Base-by-base conservation (phyloP, 805 yeast species). In the Cyberlindnera euphorbiae region DNA sequence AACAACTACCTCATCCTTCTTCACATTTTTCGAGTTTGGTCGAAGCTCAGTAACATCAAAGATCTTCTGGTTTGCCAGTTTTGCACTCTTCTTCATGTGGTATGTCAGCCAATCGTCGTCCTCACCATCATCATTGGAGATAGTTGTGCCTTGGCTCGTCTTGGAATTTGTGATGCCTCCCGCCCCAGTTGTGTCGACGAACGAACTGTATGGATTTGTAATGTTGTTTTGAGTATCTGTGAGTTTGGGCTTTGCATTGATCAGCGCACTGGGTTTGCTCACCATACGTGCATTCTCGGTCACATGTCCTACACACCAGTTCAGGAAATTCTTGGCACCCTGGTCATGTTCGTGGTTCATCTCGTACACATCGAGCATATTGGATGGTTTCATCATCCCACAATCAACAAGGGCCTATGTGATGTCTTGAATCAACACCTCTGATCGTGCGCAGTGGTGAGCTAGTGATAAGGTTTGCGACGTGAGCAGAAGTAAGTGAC, bases 381-480 rank as follows among this genome's bases (percentile, higher is more conserved):
- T 69, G 4, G 69, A 66, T 0, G 90, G 88, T 28, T 75, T 73
- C 13, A 87, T 60, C 28, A 82, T 60, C 12, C 80, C 82, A 16
- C 75, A 56, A 41, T 77, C 75, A 22, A 75, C 68, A 60, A 89
- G 67, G 0, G 93, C 87, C 51, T 77, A 76, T 13, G 85, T 63
- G 6, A 85, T 65, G 55, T 90, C 97, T 41, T 77, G 81, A 3
- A 84, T 55, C 12, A 57, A 66, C 5, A 77, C 66, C 10, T 65
- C 69, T 8, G 64, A 67, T 17, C 72, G 53, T 33, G 67, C 63
- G 45, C 79, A 59, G 3, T 66, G 55, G 15, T 67, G 63, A 0
- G 86, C 71, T 35, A 77, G 64, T 35, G 64, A 63, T 22, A 58
- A 51, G 0, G 86, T 64, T 33, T 76, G 75, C 10, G 60, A 46